Base-by-base conservation (phyloP, 2,329 filamentous ascomycete species). In the Ophiostoma sp. region DNA sequence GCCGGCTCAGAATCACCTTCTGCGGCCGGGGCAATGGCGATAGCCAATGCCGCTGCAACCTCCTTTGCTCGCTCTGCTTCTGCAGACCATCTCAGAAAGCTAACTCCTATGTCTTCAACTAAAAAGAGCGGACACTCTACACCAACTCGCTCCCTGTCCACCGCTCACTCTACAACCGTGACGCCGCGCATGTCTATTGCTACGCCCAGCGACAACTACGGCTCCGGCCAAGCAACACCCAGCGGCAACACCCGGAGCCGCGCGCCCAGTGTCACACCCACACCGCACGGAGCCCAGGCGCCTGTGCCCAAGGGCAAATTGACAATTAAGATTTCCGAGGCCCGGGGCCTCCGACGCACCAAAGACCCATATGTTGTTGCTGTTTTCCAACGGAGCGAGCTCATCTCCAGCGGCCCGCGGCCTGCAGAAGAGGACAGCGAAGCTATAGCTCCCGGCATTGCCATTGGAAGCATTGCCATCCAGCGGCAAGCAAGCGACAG, bases 351-450 rank as follows among this genome's bases (percentile, higher is more conserved):
- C 68, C 87, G 90, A 72, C 92, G 89, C 71, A 93, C 93, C 77
- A 88, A 89, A 71, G 92, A 97, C 76, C 95, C 95, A 1, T 99
- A 99, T 76, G 92, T 97, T 68, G 93, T 99, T 13, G 96, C 92
- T 71, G 94, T 97, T 35, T 99, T 98, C 77, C 95, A 99, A 79
- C 91, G 93, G 78, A 97, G 94, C 77, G 95, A 99, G 79, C 90
- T 96, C 75, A 97, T 99, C 70, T 98, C 95, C 0, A 90, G 92
- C 70, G 93, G 93, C 2, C 92, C 94, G 15, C 87, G 89, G 48
- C 83, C 83, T 69, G 80, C 85, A 33, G 83, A 85, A 41, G 89
- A 90, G 64, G 84, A 87, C 48, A 87, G 89, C 64, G 87, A 89
- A 70, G 74, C 76, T 1, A 74, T 78, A 13, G 68, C 75, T 4